phyloP scores from a whole-genome alignment of 2,329 filamentous ascomycete genomes.

The Leptographium flavum region DNA sequence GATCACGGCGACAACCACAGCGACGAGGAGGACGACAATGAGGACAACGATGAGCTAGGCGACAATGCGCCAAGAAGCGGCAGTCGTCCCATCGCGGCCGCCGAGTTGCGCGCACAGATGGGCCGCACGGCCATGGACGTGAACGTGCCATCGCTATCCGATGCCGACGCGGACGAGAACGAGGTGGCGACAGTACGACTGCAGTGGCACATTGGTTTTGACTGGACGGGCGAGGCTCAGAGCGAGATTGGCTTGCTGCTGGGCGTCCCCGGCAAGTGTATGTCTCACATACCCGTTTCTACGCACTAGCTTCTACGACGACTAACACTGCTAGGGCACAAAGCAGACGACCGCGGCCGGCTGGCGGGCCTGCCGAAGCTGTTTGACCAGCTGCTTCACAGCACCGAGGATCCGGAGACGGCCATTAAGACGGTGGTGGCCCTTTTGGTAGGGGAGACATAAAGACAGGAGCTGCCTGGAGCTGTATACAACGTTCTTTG shows the following conservation, averaged over 20 bases:
- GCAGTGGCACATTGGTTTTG: constrained; percentile 50
- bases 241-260: constrained; percentile 40
- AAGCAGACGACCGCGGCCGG: constrained; percentile 39
- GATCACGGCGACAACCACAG: constrained; percentile 3
- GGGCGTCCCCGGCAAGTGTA: constrained; percentile 48
- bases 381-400: constrained; percentile 44
- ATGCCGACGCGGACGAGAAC: constrained; percentile 10
- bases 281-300: constrained; percentile 23
- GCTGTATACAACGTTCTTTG: no score
- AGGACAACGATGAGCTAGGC: constrained; percentile 6
- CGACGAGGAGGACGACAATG: constrained; percentile 10
- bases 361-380: constrained; percentile 43
- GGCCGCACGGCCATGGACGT: constrained; percentile 37
- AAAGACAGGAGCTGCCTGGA: no score
- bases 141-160: constrained; percentile 22
- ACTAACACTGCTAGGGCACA: constrained; percentile 33
- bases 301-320: no score
- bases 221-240: constrained; percentile 59
- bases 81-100: constrained; percentile 18
- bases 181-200: constrained; percentile 32
- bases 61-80: no score
- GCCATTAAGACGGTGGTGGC: constrained; percentile 47
- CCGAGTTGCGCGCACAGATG: constrained; percentile 38
- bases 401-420: constrained; percentile 36
- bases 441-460: constrained; percentile 38